Conservation (phyloP, 768 basidiomycete species). For the Sporobolomyces phaffii region DNA sequence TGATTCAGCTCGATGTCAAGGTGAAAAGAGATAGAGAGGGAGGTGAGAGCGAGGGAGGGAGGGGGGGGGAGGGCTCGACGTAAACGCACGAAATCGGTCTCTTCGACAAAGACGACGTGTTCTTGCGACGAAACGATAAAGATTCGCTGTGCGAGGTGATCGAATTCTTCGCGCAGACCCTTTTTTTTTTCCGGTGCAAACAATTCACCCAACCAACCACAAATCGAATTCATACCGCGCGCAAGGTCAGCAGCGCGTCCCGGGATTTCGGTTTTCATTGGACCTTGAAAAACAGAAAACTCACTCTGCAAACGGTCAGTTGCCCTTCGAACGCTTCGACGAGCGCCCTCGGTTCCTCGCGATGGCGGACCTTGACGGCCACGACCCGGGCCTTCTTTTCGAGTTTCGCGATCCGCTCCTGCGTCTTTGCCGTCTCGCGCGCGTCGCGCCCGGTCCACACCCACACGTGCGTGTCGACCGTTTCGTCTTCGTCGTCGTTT, state of each 20-base stretch:
- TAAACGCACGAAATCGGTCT: constrained; percentile 17
- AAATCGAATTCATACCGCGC: neutral
- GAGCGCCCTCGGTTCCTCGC: constrained; percentile 12
- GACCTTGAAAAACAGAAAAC: neutral
- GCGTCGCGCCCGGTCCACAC: constrained; percentile 27
- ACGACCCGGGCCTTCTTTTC: constrained; percentile 1
- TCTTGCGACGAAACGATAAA: constrained; percentile 4
- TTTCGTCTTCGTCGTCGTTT: neutral
- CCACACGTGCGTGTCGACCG: constrained; percentile 21
- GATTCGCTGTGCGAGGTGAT: constrained; percentile 23
- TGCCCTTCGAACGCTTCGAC: constrained; percentile 22
- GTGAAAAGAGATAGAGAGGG: too few relatives aligned
- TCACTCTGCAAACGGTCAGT: constrained; percentile 28
- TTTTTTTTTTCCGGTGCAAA: too few relatives aligned
- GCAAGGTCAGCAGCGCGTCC: too few relatives aligned
- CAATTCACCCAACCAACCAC: neutral
- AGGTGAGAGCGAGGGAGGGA: too few relatives aligned
- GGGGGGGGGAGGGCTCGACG: too few relatives aligned
- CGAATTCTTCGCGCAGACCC: constrained; percentile 23
- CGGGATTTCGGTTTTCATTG: too few relatives aligned
- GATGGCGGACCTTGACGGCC: neutral
- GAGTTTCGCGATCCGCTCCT: constrained; percentile 10
- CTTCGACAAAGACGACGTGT: constrained; percentile 18
- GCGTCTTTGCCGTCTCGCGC: neutral
- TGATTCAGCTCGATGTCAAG: neutral